Evolutionary conservation across 345 rosid species (phyloP).

Genomic region (Streptanthus diversifolius): DNA sequence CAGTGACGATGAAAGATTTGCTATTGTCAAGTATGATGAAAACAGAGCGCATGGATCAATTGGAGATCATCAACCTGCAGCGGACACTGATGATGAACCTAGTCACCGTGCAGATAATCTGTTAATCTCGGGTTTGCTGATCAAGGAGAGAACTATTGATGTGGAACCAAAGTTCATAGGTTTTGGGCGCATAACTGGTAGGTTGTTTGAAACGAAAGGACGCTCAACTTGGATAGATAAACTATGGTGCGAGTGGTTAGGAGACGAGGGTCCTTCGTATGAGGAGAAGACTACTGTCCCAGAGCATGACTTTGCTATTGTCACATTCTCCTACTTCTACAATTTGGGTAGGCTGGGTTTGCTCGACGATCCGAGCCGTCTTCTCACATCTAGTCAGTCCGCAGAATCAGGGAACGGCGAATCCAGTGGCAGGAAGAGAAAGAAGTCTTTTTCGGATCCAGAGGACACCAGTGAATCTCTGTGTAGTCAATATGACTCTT

Average conservation of each 20-base stretch:
- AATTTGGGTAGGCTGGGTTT: conserved; percentile 74
- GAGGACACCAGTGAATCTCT: conserved; percentile 65
- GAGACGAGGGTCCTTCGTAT: conserved; percentile 38
- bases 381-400: conserved; percentile 48
- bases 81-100: conserved; percentile 10
- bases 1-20: conserved; percentile 38
- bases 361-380: conserved; percentile 49
- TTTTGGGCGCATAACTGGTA: conserved; percentile 56
- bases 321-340: conserved; percentile 54
- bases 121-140: conserved; percentile 50
- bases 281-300: conserved; percentile 37
- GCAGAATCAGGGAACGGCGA: conserved; percentile 39
- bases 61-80: conserved; percentile 24
- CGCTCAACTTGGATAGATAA: conserved; percentile 41
- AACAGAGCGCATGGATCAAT: conserved; percentile 7
- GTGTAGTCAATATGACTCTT: conserved; percentile 57
- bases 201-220: conserved; percentile 46
- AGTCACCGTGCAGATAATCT: conserved; percentile 24
- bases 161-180: conserved; percentile 57
- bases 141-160: conserved; percentile 56
- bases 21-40: conserved; percentile 50
- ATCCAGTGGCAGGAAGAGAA: conserved; percentile 48
- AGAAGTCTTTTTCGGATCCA: conserved; percentile 74
- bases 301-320: conserved; percentile 71
- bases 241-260: conserved; percentile 96